A percentile compares a stretch with the other conserved stretches of the same genome.
Conservation (phyloP, 2,329 filamentous ascomycete species). For the Colletotrichum chlorophyti region DNA sequence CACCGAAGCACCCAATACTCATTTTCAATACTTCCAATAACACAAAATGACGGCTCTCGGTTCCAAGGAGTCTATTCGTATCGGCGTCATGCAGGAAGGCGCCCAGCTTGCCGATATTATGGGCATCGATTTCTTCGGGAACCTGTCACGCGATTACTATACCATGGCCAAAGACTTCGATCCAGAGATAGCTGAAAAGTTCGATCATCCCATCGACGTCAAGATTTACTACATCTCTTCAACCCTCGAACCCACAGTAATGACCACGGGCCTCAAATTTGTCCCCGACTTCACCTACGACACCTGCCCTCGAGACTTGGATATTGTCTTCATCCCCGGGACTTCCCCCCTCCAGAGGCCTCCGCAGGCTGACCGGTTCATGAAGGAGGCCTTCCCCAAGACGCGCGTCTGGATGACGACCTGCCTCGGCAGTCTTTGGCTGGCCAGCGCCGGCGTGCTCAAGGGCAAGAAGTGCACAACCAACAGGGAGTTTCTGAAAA, state of each 20-base stretch:
- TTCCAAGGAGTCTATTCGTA: conserved; percentile 36
- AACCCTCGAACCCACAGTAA: conserved; percentile 37
- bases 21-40: neutral
- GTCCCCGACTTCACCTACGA: conserved; percentile 47
- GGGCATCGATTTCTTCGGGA: conserved; percentile 47
- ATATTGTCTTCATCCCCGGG: conserved; percentile 47
- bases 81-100: conserved; percentile 46
- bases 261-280: conserved; percentile 40
- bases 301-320: conserved; percentile 46
- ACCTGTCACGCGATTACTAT: conserved; percentile 37
- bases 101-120: conserved; percentile 47
- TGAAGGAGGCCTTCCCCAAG: conserved; percentile 42
- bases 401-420: conserved; percentile 45
- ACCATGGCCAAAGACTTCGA: conserved; percentile 31
- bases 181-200: conserved; percentile 30
- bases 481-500: conserved; percentile 39
- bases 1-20: neutral
- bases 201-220: conserved; percentile 36
- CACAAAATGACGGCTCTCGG: conserved; percentile 8
- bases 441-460: conserved; percentile 43
- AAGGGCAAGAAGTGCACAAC: conserved; percentile 46
- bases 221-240: conserved; percentile 46
- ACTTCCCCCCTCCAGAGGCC: conserved; percentile 38
- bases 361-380: conserved; percentile 40
- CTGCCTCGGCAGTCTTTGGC: conserved; percentile 46